phyloP scores from a whole-genome alignment of 345 rosid species.

The Excoecaria cochinchinensis region DNA sequence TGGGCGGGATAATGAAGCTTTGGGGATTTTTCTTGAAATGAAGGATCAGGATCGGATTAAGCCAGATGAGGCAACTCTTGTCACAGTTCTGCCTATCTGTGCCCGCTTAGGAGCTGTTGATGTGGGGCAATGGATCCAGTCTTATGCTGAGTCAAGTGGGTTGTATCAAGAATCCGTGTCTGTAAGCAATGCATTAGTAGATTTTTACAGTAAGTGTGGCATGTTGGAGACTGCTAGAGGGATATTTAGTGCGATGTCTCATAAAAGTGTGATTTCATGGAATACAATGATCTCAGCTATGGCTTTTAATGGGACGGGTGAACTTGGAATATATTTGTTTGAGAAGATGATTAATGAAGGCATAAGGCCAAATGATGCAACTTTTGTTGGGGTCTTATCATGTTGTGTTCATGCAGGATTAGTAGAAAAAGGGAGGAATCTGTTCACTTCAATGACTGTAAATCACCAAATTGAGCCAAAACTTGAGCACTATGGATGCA shows the following conservation, averaged over 20 bases:
- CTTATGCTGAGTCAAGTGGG: slow-evolving; percentile 47
- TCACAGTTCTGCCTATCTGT: slow-evolving; percentile 59
- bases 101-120: slow-evolving; percentile 55
- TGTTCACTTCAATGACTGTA: slow-evolving; percentile 50
- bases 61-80: slow-evolving; percentile 64
- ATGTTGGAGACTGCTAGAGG: slow-evolving; percentile 43
- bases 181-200: slow-evolving; percentile 64
- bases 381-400: slow-evolving; percentile 53
- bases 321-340: slow-evolving; percentile 49
- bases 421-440: slow-evolving; percentile 46
- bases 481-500: slow-evolving; percentile 63
- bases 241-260: slow-evolving; percentile 45
- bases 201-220: slow-evolving; percentile 64
- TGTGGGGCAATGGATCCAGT: slow-evolving; percentile 51
- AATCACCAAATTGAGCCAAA: slow-evolving; percentile 44
- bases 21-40: slow-evolving; percentile 60
- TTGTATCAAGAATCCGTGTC: slow-evolving; percentile 35
- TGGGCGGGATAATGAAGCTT: slow-evolving; percentile 60
- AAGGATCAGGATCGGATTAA: slow-evolving; percentile 42
- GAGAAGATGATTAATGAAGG: slow-evolving; percentile 50
- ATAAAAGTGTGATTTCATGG: slow-evolving; percentile 60
- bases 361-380: slow-evolving; percentile 47
- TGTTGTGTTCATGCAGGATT: slow-evolving; percentile 65
- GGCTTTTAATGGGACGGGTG: slow-evolving; percentile 59
- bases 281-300: slow-evolving; percentile 64